These are phyloP conservation scores for Phytophthora hibernalis DNA, from an alignment of 352 stramenopile genomes.

Conservation along the genomic window DNA sequence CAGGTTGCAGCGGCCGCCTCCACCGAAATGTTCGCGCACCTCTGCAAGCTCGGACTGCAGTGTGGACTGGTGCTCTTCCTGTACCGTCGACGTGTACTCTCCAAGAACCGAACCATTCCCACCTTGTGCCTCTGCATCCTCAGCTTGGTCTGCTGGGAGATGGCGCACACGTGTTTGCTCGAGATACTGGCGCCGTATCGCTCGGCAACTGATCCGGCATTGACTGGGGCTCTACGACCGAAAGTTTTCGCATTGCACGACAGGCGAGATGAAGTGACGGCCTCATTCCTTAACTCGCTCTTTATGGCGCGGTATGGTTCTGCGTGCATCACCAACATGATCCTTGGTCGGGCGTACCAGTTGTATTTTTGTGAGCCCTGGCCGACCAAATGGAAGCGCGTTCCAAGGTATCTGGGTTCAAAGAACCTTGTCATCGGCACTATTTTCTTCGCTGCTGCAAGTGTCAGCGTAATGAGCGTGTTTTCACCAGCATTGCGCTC, in stretches of 20 bases:
- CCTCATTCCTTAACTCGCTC: constrained; percentile 55
- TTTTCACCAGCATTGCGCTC: constrained; percentile 47
- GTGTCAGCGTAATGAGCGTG: constrained; percentile 50
- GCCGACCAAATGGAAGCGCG: constrained; percentile 52
- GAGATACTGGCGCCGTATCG: constrained; percentile 33
- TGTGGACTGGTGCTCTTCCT: constrained; percentile 59
- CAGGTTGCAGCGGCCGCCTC: constrained; percentile 28
- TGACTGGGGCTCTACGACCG: neutral
- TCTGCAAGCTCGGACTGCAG: constrained; percentile 58
- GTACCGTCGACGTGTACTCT: constrained; percentile 36
- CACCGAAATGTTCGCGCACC: constrained; percentile 40
- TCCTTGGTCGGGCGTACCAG: constrained; percentile 61
- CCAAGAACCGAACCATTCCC: constrained; percentile 39
- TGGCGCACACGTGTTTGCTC: constrained; percentile 52
- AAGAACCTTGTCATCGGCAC: constrained; percentile 68
- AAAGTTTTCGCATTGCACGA: constrained; percentile 12
- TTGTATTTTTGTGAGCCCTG: constrained; percentile 54
- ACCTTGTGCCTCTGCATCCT: constrained; percentile 59
- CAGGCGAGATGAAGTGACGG: constrained; percentile 25
- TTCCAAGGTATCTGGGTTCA: constrained; percentile 67
- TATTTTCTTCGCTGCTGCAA: constrained; percentile 52
- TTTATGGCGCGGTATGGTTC: constrained; percentile 51
- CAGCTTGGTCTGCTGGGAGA: constrained; percentile 52
- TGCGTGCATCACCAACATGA: constrained; percentile 38
- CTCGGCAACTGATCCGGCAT: neutral